These are phyloP conservation scores for Vanderwaltozyma yarrowii DNA, from an alignment of 805 yeast genomes.

Conservation along the genomic window DNA sequence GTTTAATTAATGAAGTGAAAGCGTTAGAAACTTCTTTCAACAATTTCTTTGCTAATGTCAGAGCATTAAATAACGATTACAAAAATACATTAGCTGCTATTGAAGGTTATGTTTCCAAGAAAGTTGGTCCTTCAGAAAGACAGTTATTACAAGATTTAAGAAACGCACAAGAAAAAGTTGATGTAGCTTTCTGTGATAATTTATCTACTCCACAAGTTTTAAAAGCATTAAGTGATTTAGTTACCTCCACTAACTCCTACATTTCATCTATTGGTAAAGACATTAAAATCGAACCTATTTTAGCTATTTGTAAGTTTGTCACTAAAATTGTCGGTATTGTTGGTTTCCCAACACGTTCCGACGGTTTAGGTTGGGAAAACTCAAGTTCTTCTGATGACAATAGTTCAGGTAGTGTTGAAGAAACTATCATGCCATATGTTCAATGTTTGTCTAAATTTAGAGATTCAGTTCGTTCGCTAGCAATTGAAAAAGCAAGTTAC, in stretches of 20 bases:
- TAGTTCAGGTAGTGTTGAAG: constrained; percentile 39
- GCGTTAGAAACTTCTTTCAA: constrained; percentile 62
- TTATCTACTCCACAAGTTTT: constrained; percentile 70
- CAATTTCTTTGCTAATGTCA: constrained; percentile 78
- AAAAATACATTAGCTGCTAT: constrained; percentile 27
- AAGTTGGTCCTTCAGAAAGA: constrained; percentile 45
- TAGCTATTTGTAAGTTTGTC: constrained; percentile 56
- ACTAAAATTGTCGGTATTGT: constrained; percentile 59
- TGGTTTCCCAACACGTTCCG: constrained; percentile 66
- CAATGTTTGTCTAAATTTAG: constrained; percentile 70
- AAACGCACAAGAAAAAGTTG: constrained; percentile 47
- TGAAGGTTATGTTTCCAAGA: constrained; percentile 49
- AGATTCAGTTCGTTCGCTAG: constrained; percentile 65
- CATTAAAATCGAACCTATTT: constrained; percentile 53
- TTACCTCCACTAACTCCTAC: constrained; percentile 64
- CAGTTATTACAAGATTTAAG: constrained; percentile 41
- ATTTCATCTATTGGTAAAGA: constrained; percentile 44
- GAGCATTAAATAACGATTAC: constrained; percentile 68
- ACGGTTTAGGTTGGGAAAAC: constrained; percentile 74
- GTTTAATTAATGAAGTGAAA: constrained; percentile 65
- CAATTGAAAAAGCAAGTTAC: constrained; percentile 49
- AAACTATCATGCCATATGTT: constrained; percentile 67
- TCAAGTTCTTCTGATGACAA: constrained; percentile 15
- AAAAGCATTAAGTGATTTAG: constrained; percentile 53
- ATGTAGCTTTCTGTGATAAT: constrained; percentile 81